A percentile compares a stretch with the other conserved stretches of the same genome.
phyloP scores from a whole-genome alignment of 2,329 filamentous ascomycete genomes.

The Stachybotrys elegans region DNA sequence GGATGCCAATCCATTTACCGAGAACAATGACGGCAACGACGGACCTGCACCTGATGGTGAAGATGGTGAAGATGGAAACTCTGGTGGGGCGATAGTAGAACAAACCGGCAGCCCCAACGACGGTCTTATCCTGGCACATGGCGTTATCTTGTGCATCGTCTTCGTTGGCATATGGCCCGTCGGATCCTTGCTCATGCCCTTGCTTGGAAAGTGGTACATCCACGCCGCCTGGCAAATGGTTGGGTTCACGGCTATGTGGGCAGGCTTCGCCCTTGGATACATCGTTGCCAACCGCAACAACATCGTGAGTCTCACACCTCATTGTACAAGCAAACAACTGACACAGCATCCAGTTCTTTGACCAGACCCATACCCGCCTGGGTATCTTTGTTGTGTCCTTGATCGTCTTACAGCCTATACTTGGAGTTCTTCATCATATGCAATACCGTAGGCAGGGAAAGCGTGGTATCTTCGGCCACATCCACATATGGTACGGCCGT shows the following conservation, averaged over 20 bases:
- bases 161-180: constrained; percentile 49
- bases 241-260: constrained; percentile 45
- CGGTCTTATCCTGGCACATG: constrained; percentile 38
- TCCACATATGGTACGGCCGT: constrained; percentile 53
- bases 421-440: constrained; percentile 46
- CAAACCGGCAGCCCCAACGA: constrained; percentile 9
- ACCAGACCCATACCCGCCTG: constrained; percentile 41
- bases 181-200: constrained; percentile 49
- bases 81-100: background rate
- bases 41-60: no score
- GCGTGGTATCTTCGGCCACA: constrained; percentile 40
- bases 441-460: constrained; percentile 35
- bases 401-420: constrained; percentile 44
- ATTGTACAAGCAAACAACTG: background rate
- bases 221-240: constrained; percentile 46
- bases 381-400: constrained; percentile 44
- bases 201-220: constrained; percentile 42
- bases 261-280: constrained; percentile 45
- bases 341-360: constrained; percentile 33
- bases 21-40: no score
- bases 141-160: constrained; percentile 47
- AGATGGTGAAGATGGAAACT: no score
- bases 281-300: constrained; percentile 28
- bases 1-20: background rate
- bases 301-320: constrained; percentile 25